phyloP scores from a whole-genome alignment of 768 basidiomycete species.

The Trametes cingulata region DNA sequence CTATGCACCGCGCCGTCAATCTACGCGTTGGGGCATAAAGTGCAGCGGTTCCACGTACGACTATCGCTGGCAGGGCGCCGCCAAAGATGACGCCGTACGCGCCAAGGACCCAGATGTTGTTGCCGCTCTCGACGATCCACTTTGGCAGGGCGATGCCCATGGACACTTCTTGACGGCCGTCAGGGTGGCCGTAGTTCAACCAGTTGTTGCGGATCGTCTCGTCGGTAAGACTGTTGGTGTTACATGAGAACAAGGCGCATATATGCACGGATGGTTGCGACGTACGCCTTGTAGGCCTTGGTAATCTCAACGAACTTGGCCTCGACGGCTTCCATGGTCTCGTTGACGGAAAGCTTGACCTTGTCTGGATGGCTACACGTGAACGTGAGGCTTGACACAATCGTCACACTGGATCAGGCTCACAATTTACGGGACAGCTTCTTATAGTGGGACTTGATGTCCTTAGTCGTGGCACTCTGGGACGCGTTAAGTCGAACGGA shows the following conservation, averaged over 20 bases:
- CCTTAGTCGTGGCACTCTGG: constrained; percentile 78
- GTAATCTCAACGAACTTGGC: constrained; percentile 89
- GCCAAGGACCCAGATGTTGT: constrained; percentile 89
- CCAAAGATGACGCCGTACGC: constrained; percentile 89
- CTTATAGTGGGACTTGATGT: constrained; percentile 95
- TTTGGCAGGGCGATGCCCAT: constrained; percentile 94
- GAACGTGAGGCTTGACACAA: neutral
- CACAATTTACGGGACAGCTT: constrained; percentile 87
- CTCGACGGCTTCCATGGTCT: constrained; percentile 85
- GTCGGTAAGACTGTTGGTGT: constrained; percentile 71
- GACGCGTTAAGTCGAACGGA: neutral
- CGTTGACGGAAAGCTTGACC: constrained; percentile 76
- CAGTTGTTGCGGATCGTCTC: constrained; percentile 89
- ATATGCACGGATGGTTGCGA: constrained; percentile 2
- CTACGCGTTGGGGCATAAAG: neutral
- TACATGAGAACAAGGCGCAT: neutral
- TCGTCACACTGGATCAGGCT: constrained; percentile 21
- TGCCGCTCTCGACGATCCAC: constrained; percentile 91
- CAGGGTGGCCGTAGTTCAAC: constrained; percentile 89
- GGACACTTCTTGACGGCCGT: constrained; percentile 91
- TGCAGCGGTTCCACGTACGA: constrained; percentile 46
- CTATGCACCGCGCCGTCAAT: constrained; percentile 34
- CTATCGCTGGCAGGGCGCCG: constrained; percentile 79
- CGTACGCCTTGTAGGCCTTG: constrained; percentile 95
- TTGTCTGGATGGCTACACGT: constrained; percentile 90